Evolutionary conservation across 2,329 filamentous ascomycete species (phyloP), one percentile per base, ranked within the genome.

Genomic region (Alternaria ethzedia): DNA sequence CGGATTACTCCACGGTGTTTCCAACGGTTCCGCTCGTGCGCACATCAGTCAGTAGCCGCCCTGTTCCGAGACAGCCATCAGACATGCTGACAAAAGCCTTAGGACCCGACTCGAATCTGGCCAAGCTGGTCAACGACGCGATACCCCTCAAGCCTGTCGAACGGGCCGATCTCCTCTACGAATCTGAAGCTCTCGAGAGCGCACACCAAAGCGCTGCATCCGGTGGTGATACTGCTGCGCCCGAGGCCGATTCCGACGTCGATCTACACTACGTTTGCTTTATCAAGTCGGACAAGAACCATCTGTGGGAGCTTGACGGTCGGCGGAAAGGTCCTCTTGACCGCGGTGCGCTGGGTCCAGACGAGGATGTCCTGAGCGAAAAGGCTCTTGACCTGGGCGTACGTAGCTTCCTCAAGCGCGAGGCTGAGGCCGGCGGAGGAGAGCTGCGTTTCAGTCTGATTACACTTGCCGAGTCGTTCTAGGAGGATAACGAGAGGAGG

Each of bases 211-310:
- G 87, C 64, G 94, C 93, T 13, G 96, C 95, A 6, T 86, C 86
- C 8, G 83, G 86, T 64, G 95, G 95, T 17, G 93, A 95, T 77
- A 97, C 94, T 1, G 78, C 85, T 12, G 92, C 94, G 2, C 95
- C 96, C 0, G 82, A 87, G 57, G 93, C 93, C 9, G 86, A 89
- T n/a, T 91, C 92, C 73, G 87, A 91, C 70, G 86, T 97, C n/a
- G 95, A 97, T 76, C 84, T 97, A 72, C 96, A 99, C 83, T 98
- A 97, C 78, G 95, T 98, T 50, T 96, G 93, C 76, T 99, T 98
- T 80, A 91, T 96, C 56, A 96, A 94, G 83, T 87, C 86, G 3
- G 82, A 81, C 55, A 89, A 91, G 78, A 90, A 90, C 59, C 78
- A 82, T 52, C 83, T 96, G 45, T 96, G 91, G 89, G 93, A 96